Percentiles rank a stretch among this genome's conserved stretches.
These are phyloP conservation scores for Candida ascalaphidarum DNA, from an alignment of 805 yeast genomes.

Conservation along the genomic window DNA sequence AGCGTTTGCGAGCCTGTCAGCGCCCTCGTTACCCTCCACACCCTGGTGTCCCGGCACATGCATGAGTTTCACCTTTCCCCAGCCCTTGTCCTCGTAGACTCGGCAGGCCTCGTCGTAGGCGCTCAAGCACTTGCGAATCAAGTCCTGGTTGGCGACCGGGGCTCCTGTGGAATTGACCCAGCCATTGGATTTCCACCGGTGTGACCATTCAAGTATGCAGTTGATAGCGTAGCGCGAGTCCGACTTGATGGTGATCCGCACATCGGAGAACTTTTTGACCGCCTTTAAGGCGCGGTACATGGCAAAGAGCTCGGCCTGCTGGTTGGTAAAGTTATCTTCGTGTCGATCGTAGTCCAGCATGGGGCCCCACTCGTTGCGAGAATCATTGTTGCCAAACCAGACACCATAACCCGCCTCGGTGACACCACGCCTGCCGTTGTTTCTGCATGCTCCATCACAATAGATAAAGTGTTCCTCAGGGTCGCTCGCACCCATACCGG, in stretches of 20 bases:
- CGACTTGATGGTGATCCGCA: too few relatives aligned
- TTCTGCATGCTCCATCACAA: constrained; percentile 73
- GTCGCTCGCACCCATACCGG: too few relatives aligned
- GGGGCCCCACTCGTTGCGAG: constrained; percentile 47
- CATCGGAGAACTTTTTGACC: constrained; percentile 28
- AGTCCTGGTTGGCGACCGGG: constrained; percentile 43
- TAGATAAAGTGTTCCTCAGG: constrained; percentile 23
- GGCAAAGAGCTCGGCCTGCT: constrained; percentile 73
- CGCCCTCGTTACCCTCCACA: constrained; percentile 61
- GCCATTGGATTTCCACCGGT: constrained; percentile 49
- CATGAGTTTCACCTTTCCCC: constrained; percentile 33
- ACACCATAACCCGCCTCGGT: constrained; percentile 66
- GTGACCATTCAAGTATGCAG: constrained; percentile 48
- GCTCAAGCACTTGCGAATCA: constrained; percentile 27
- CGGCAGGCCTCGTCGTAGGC: constrained; percentile 25
- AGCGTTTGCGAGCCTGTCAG: constrained; percentile 65
- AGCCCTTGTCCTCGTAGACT: constrained; percentile 22
- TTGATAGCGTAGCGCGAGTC: constrained; percentile 68
- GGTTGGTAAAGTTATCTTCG: constrained; percentile 53
- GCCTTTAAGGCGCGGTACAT: constrained; percentile 44
- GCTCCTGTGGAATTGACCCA: constrained; percentile 39
- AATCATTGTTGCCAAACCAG: constrained; percentile 49
- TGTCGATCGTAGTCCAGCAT: constrained; percentile 28
- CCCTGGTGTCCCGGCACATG: constrained; percentile 76
- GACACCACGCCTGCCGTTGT: constrained; percentile 39